Conservation (phyloP, 495 filamentous ascomycete species). For the Penicillium lividum region DNA sequence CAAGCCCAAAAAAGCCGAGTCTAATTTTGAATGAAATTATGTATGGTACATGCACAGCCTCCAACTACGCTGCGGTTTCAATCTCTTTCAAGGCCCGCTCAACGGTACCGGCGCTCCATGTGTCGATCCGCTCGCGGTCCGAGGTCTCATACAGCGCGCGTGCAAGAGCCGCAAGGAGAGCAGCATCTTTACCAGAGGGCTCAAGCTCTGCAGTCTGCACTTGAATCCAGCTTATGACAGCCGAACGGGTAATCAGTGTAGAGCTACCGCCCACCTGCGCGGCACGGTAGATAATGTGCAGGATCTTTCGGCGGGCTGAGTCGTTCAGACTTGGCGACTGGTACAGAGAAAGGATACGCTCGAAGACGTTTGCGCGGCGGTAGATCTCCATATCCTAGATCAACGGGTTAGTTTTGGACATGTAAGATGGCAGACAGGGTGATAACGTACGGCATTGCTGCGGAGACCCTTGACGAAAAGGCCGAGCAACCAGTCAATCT, state of each 20-base stretch:
- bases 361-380: conserved; percentile 75
- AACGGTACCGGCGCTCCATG: conserved; percentile 63
- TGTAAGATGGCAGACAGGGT: background rate
- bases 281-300: conserved; percentile 72
- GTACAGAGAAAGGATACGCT: conserved; percentile 72
- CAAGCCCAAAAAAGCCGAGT: background rate
- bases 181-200: conserved; percentile 42
- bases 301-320: conserved; percentile 63
- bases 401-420: conserved; percentile 8
- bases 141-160: conserved; percentile 66
- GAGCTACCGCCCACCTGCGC: conserved; percentile 77
- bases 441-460: conserved; percentile 48
- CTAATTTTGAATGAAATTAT: background rate
- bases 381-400: conserved; percentile 77
- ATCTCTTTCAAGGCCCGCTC: conserved; percentile 33
- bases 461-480: conserved; percentile 70
- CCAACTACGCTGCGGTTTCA: conserved; percentile 9
- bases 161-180: conserved; percentile 57
- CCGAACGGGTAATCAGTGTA: conserved; percentile 81
- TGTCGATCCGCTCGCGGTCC: conserved; percentile 63
- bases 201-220: conserved; percentile 49
- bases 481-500: conserved; percentile 80
- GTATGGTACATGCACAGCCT: background rate
- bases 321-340: conserved; percentile 62
- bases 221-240: conserved; percentile 78